These are phyloP conservation scores for Xylariales sp. DNA, from an alignment of 2,329 filamentous ascomycete genomes.

Conservation along the genomic window DNA sequence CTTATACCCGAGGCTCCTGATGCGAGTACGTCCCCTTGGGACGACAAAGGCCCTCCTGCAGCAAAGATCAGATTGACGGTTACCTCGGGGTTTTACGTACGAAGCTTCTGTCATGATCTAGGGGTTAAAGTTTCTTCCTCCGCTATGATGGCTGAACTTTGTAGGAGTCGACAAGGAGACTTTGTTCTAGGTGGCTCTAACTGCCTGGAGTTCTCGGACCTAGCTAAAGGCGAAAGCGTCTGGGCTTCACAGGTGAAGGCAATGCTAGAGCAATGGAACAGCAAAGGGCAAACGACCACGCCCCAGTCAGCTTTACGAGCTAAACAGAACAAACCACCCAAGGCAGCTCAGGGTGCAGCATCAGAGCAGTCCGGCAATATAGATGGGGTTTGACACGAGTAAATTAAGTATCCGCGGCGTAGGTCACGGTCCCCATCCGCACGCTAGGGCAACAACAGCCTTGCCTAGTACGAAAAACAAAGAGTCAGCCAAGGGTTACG, in stretches of 20 bases:
- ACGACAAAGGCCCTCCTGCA: constrained; percentile 76
- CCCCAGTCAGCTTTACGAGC: constrained; percentile 35
- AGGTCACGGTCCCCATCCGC: neutral
- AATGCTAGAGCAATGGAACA: constrained; percentile 59
- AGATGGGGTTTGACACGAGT: constrained; percentile 1
- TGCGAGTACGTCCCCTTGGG: constrained; percentile 65
- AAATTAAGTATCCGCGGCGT: neutral
- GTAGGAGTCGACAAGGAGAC: constrained; percentile 82
- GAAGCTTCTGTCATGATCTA: constrained; percentile 91
- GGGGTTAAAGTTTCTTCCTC: constrained; percentile 84
- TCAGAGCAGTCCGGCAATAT: constrained; percentile 10
- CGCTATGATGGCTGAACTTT: constrained; percentile 86
- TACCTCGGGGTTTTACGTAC: constrained; percentile 95
- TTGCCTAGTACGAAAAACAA: neutral
- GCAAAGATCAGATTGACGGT: constrained; percentile 90
- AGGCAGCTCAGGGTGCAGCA: neutral
- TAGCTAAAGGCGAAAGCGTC: constrained; percentile 79
- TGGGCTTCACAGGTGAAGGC: constrained; percentile 81
- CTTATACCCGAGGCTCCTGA: constrained; percentile 62
- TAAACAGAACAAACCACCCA: constrained; percentile 30
- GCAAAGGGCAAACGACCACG: constrained; percentile 30
- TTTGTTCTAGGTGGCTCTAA: constrained; percentile 78
- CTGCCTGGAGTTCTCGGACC: constrained; percentile 81
- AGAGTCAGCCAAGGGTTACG: neutral
- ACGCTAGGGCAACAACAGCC: neutral